These are phyloP conservation scores for Xylariaceae sp. DNA, from an alignment of 2,329 filamentous ascomycete genomes.

Conservation along the genomic window DNA sequence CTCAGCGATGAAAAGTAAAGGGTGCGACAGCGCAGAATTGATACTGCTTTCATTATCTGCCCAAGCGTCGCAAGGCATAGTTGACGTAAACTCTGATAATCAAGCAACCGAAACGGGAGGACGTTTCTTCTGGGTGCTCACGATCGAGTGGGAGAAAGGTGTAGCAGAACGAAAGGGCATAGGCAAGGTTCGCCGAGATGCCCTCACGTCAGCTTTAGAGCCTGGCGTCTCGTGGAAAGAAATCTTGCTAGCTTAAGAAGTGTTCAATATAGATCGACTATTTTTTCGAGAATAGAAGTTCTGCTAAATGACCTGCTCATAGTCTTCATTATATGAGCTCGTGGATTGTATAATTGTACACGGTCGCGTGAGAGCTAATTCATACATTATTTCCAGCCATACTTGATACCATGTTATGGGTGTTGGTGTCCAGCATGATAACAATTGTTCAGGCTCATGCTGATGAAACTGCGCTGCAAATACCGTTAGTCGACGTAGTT, in stretches of 20 bases:
- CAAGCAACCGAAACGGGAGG: constrained; percentile 1
- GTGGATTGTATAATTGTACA: too few species aligned
- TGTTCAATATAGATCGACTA: neutral
- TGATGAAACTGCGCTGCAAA: too few species aligned
- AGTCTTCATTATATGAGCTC: constrained; percentile 9
- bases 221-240: constrained; percentile 27
- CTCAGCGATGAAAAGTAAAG: neutral
- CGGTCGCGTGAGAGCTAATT: too few species aligned
- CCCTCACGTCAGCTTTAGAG: constrained; percentile 13
- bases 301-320: neutral
- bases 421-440: too few species aligned
- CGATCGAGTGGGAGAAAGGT: constrained; percentile 23
- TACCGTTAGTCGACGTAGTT: too few species aligned
- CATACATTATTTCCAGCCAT: too few species aligned
- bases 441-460: too few species aligned
- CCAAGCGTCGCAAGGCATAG: constrained; percentile 14
- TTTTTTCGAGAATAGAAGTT: neutral
- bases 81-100: neutral
- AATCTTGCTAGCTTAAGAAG: constrained; percentile 22
- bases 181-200: constrained; percentile 26
- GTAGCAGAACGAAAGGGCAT: constrained; percentile 32
- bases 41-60: constrained; percentile 27
- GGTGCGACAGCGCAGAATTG: constrained; percentile 16
- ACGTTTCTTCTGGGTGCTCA: constrained; percentile 29
- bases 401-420: too few species aligned